Conservation (phyloP, 2,329 filamentous ascomycete species). For the Trichoderma sp. region DNA sequence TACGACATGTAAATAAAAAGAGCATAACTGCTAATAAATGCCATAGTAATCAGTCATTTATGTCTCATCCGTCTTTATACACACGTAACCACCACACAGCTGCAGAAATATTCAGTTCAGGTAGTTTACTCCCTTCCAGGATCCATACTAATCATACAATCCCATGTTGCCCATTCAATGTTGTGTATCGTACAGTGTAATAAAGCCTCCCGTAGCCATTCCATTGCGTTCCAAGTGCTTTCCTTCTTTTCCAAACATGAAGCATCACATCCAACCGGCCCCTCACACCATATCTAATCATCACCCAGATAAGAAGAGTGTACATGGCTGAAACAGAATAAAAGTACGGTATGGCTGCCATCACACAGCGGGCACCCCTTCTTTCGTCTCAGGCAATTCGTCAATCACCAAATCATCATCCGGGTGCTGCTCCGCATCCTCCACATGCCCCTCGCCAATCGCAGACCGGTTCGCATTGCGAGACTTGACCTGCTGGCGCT, state of each 20-base stretch:
- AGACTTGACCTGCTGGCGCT: slow-evolving; percentile 31
- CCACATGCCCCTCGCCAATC: slow-evolving; percentile 26
- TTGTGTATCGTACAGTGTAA: slow-evolving; percentile 4
- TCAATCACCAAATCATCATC: slow-evolving; percentile 28
- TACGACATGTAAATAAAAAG: too few species aligned
- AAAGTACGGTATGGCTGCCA: not conserved
- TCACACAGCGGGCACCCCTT: not conserved
- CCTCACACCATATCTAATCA: not conserved
- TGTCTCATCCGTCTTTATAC: not conserved
- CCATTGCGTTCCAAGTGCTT: not conserved
- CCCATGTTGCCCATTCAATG: not conserved
- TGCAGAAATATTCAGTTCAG: not conserved
- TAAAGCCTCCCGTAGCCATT: not conserved
- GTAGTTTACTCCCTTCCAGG: not conserved
- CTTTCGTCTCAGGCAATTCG: slow-evolving; percentile 8
- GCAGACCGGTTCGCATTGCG: slow-evolving; percentile 23
- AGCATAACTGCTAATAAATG: not conserved
- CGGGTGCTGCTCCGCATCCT: slow-evolving; percentile 28
- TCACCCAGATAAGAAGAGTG: not conserved
- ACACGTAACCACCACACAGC: not conserved
- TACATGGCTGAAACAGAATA: not conserved
- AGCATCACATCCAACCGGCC: not conserved
- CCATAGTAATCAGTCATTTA: too few species aligned
- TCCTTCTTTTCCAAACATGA: not conserved
- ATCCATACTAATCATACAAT: slow-evolving; percentile 17